phyloP scores from a whole-genome alignment of 306 rosid species.

The Vigna reflexopilosa region DNA sequence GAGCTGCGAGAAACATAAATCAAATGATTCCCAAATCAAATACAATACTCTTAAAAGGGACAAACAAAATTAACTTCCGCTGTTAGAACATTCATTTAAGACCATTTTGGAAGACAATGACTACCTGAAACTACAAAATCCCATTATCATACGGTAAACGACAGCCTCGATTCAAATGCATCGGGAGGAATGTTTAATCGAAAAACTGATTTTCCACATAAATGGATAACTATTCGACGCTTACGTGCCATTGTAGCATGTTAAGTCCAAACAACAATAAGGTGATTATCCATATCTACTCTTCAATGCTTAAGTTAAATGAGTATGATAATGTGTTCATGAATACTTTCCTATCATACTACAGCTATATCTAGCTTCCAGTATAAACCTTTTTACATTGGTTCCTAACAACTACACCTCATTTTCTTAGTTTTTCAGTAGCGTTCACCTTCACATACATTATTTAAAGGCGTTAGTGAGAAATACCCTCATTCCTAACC shows the following conservation, averaged over 20 bases:
- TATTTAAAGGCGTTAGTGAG: conserved; percentile 8
- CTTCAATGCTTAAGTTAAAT: background rate
- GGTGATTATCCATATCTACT: background rate
- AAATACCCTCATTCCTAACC: conserved; percentile 4
- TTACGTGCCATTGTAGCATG: background rate
- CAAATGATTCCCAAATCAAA: conserved; percentile 24
- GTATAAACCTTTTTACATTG: background rate
- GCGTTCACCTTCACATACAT: background rate
- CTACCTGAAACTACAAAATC: background rate
- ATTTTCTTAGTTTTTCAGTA: conserved; percentile 1
- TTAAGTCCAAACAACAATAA: no score
- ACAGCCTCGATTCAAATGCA: background rate
- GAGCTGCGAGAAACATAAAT: conserved; percentile 59
- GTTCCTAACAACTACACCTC: background rate
- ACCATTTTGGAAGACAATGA: background rate
- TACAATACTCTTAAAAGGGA: background rate
- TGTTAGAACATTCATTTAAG: background rate
- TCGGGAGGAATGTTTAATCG: background rate
- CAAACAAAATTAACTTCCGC: background rate
- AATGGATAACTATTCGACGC: background rate
- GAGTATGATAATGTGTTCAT: background rate
- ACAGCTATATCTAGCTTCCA: background rate
- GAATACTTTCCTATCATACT: background rate
- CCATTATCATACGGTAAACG: background rate
- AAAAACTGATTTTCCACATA: background rate